These are phyloP conservation scores for Carnegiea gigantea DNA, from an alignment of 179 eudicot genomes.

Conservation along the genomic window DNA sequence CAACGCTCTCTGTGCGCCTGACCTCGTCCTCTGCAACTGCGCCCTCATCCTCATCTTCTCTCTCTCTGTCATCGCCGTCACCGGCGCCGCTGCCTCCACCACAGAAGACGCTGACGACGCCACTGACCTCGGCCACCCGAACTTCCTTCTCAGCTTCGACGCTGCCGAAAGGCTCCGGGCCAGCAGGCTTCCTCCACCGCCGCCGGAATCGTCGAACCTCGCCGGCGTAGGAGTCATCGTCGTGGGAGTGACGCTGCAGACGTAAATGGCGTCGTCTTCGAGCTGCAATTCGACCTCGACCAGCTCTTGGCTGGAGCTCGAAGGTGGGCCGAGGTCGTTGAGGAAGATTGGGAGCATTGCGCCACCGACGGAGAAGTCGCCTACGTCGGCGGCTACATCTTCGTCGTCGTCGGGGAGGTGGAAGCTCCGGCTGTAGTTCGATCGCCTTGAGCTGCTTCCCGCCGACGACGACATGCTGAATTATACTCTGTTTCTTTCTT, in stretches of 20 bases:
- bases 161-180: slow-evolving; percentile 62
- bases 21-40: slow-evolving; percentile 53
- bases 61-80: slow-evolving; percentile 31
- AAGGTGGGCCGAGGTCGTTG: slow-evolving; percentile 36
- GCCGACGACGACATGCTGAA: slow-evolving; percentile 45
- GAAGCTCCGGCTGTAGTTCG: slow-evolving; percentile 43
- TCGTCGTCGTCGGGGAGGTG: slow-evolving; percentile 43
- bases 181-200: slow-evolving; percentile 21
- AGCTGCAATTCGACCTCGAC: slow-evolving; percentile 84
- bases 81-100: slow-evolving; percentile 21
- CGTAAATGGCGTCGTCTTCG: slow-evolving; percentile 51
- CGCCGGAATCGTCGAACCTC: slow-evolving; percentile 12
- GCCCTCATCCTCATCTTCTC: slow-evolving; percentile 46
- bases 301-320: slow-evolving; percentile 38
- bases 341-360: slow-evolving; percentile 86
- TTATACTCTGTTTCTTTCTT: background rate
- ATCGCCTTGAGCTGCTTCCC: slow-evolving; percentile 45
- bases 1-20: slow-evolving; percentile 76
- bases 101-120: slow-evolving; percentile 42
- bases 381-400: background rate
- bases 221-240: slow-evolving; percentile 10
- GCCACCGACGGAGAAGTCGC: slow-evolving; percentile 35
- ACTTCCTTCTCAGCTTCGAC: slow-evolving; percentile 50
- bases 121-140: slow-evolving; percentile 45
- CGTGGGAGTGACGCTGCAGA: slow-evolving; percentile 64